Evolutionary conservation across 2,329 filamentous ascomycete species (phyloP), one percentile per base, ranked within the genome.

Genomic region (Aspergillus transmontanensis): DNA sequence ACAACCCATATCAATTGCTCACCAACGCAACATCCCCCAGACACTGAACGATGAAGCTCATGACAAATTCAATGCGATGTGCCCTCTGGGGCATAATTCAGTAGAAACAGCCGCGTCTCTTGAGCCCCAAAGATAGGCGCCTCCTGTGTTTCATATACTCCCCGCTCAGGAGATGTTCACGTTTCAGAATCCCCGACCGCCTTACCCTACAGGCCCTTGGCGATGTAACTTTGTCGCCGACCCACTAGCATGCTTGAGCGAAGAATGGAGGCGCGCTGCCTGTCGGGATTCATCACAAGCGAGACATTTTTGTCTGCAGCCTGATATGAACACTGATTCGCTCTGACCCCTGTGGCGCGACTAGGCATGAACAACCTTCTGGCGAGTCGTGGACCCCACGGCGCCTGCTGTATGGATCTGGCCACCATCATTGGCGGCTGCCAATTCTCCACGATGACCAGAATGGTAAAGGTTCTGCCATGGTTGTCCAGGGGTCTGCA

Each of bases 111-210:
- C 36, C 57, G 45, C 16, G 14, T 41, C 57, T 59, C 12, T 41
- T 51, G n/a, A 51, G 46, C 43, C 43, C 21, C 26, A 41, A 54
- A 54, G 58, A 45, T 55, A 56, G 50, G 48, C 32, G 26, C 63
- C 65, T 62, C 65, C 64, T 68, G 67, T 69, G 67, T 69, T 68
- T 69, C 67, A 69, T 45, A 26, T 45, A 54, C 19, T 28, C 43
- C 46, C 58, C 36, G 56, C 48, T 36, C 56, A 51, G 59, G 58
- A 53, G 51, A 57, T 62, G 48, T 57, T 61, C 62, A 58, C 45
- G 65, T 68, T 69, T 68, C 66, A 68, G 59, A 53, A 48, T 28
- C 6, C 39, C 30, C 45, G 53, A 57, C 59, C 53, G 59, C 41
- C 14, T 19, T 39, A 34, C 59, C 34, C 32, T 28, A 23, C 51